Evolutionary conservation across 345 rosid species (phyloP), one percentile per base, ranked within the genome.

Genomic region (Pugionium dolabratum): DNA sequence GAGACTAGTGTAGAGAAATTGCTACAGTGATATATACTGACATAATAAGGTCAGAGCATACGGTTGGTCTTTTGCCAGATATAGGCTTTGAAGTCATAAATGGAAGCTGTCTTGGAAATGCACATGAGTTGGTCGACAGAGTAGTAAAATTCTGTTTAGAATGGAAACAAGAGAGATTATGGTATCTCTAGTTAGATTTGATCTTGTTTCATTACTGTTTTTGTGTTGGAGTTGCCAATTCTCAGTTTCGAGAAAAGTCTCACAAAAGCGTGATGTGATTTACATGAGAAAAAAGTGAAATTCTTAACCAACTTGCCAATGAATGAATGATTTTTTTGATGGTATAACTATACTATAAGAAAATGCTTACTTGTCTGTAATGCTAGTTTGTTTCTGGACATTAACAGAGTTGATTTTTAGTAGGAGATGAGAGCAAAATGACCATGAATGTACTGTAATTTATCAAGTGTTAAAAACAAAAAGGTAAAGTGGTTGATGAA

Each of bases 1-100:
- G 73, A 73, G 65, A 61, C 46, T 67, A 67, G 54, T 42, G 3
- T 72, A 50, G 76, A 57, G 54, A 41, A 43, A 50, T 42, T 9
- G 46, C 42, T 27, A 66, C 59, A 64, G 46, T 49, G 40, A 41
- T 71, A 41, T 71, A 2, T 56, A 64, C 64, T 56, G 70, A 56
- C 70, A 56, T 57, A 8, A 11, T 25, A 48, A 49, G 55, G 9
- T 40, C 47, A 25, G 49, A 35, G 6, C 61, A 35, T 18, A 11
- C 7, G 11, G 54, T 36, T 48, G 18, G 49, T 42, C 59, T 58
- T 46, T 55, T 48, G 35, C 54, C 48, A 64, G 28, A 42, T 48
- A 53, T 59, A 49, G 65, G 47, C 46, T 49, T 63, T 56, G 59
- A 56, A 55, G 39, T 57, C 60, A 42, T 34, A 49, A 9, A 18